Conservation (phyloP, 495 filamentous ascomycete species). For the Aspergillus incahuasiensis region DNA sequence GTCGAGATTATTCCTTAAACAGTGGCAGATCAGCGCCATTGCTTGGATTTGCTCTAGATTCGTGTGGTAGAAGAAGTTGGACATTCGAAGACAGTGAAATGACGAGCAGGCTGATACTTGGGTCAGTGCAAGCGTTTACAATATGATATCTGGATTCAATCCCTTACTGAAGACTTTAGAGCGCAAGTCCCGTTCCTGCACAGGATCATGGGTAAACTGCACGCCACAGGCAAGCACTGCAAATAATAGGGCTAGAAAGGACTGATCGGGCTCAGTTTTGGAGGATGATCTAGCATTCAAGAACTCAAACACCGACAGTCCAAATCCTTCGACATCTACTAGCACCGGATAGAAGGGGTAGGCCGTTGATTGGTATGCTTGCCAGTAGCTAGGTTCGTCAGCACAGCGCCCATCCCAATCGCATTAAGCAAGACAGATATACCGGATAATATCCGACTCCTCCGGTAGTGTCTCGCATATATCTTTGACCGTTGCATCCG, state of each 20-base stretch:
- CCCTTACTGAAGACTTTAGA: slow-evolving; percentile 50
- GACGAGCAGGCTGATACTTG: slow-evolving; percentile 44
- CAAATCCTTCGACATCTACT: slow-evolving; percentile 18
- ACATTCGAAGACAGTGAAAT: slow-evolving; percentile 49
- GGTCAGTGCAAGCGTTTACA: background rate
- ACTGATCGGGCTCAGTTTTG: slow-evolving; percentile 5
- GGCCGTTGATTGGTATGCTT: slow-evolving; percentile 18
- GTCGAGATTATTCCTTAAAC: slow-evolving; percentile 49
- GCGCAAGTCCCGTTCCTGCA: slow-evolving; percentile 45
- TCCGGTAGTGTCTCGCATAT: slow-evolving; percentile 25
- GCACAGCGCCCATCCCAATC: background rate
- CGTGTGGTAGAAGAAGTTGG: slow-evolving; percentile 48
- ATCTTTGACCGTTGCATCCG: slow-evolving; percentile 13
- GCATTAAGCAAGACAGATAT: background rate
- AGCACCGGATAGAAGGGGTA: slow-evolving; percentile 24
- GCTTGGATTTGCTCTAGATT: slow-evolving; percentile 46
- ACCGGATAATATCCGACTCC: slow-evolving; percentile 25
- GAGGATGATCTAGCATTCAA: slow-evolving; percentile 15
- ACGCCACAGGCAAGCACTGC: slow-evolving; percentile 69
- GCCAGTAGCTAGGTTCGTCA: slow-evolving; percentile 21
- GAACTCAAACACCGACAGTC: slow-evolving; percentile 17
- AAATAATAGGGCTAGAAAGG: slow-evolving; percentile 45
- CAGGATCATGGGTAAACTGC: slow-evolving; percentile 62
- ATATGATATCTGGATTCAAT: too few relatives aligned
- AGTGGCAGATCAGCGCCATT: slow-evolving; percentile 45